Evolutionary conservation across 257 asterid species (phyloP).

Genomic region (Nicotiana knightiana): DNA sequence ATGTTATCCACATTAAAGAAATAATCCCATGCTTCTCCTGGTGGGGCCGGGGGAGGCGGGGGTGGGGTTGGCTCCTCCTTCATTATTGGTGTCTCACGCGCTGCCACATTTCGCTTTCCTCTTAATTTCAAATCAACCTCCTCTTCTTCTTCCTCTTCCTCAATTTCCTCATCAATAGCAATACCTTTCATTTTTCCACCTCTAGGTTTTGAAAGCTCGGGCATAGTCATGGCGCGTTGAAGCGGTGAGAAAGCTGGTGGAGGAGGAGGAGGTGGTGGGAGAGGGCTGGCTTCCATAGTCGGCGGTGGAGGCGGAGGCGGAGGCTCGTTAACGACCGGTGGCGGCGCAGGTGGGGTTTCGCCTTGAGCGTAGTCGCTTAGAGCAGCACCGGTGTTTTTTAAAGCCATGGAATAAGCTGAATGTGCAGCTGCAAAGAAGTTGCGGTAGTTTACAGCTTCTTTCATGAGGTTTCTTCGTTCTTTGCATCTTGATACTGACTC

Average conservation of each 20-base stretch:
- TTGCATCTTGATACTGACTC: constrained; percentile 92
- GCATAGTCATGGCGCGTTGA: constrained; percentile 78
- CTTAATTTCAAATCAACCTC: constrained; percentile 22
- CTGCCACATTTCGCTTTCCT: constrained; percentile 34
- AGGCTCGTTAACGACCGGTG: constrained; percentile 31
- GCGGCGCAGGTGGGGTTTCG: constrained; percentile 57
- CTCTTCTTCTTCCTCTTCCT: constrained; percentile 35
- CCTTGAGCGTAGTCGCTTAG: constrained; percentile 86
- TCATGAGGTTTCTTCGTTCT: constrained; percentile 81
- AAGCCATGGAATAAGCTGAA: constrained; percentile 71
- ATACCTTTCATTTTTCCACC: constrained; percentile 43
- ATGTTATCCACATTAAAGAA: constrained; percentile 51
- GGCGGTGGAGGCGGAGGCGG: constrained; percentile 48
- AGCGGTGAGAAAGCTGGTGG: constrained; percentile 79
- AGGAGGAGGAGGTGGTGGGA: constrained; percentile 90
- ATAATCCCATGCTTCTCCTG: constrained; percentile 88
- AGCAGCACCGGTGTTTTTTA: constrained; percentile 93
- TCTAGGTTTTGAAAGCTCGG: constrained; percentile 41
- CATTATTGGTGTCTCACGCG: constrained; percentile 33
- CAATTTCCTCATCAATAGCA: constrained; percentile 43
- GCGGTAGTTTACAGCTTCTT: constrained; percentile 69
- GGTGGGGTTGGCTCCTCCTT: constrained; percentile 17
- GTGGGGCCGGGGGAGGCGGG: constrained; percentile 59
- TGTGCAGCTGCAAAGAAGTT: constrained; percentile 94
- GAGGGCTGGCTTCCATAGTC: constrained; percentile 45